These are phyloP conservation scores for Boletus vermiculosoides DNA, from an alignment of 768 basidiomycete species.

Conservation along the genomic window DNA sequence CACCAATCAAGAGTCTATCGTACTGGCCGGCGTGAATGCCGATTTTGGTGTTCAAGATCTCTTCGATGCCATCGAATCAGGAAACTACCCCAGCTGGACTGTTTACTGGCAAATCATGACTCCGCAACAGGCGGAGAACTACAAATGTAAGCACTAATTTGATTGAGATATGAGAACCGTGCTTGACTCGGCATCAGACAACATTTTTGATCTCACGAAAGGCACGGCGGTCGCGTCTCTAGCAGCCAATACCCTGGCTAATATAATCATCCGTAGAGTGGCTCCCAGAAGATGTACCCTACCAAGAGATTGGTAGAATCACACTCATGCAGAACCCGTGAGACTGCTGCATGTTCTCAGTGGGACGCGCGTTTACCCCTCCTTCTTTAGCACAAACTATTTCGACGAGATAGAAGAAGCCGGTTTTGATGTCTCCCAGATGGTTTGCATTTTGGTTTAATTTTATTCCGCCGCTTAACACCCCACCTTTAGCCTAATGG, in stretches of 20 bases:
- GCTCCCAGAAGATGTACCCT: slow-evolving; percentile 34
- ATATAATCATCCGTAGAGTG: slow-evolving; percentile 29
- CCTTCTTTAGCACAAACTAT: slow-evolving; percentile 22
- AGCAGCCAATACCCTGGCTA: neutral
- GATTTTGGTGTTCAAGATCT: neutral
- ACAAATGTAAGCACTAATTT: neutral
- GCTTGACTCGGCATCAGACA: slow-evolving; percentile 32
- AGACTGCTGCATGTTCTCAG: slow-evolving; percentile 7
- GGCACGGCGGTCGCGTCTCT: slow-evolving; percentile 14
- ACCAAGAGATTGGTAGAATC: slow-evolving; percentile 38
- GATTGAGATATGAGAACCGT: neutral
- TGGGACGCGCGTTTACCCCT: neutral
- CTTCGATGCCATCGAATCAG: neutral
- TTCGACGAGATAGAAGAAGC: slow-evolving; percentile 42
- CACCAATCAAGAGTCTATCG: neutral
- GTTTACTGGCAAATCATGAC: neutral
- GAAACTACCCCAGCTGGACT: neutral
- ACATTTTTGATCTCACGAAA: slow-evolving; percentile 52
- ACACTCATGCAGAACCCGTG: slow-evolving; percentile 38
- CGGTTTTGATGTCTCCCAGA: slow-evolving; percentile 51
- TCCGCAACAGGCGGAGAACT: neutral
- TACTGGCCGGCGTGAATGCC: neutral
- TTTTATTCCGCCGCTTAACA: neutral
- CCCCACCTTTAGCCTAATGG: slow-evolving; percentile 23
- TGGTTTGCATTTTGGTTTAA: slow-evolving; percentile 29